Evolutionary conservation across 2,329 filamentous ascomycete species (phyloP).

Genomic region (Hypoxylon sp.): DNA sequence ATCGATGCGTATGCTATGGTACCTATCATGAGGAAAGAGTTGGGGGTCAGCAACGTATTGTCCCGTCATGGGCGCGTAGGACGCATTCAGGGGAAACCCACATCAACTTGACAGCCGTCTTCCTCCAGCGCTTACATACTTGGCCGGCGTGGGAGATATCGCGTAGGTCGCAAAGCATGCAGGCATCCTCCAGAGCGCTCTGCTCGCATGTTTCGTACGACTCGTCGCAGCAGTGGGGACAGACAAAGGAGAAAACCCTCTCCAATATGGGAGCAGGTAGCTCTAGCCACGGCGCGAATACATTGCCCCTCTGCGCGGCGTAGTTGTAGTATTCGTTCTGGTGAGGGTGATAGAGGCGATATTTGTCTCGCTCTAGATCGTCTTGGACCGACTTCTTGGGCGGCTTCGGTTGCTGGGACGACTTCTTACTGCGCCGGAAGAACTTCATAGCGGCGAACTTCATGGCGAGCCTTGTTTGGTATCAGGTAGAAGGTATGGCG

Average conservation of each 20-base stretch:
- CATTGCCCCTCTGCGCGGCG: constrained; percentile 43
- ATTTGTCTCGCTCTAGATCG: constrained; percentile 51
- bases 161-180: constrained; percentile 93
- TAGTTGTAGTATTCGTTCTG: constrained; percentile 46
- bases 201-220: constrained; percentile 87
- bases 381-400: constrained; percentile 46
- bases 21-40: constrained; percentile 66
- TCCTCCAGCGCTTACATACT: constrained; percentile 81
- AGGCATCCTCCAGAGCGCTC: constrained; percentile 82
- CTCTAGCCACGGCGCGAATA: constrained; percentile 55
- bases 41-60: constrained; percentile 16
- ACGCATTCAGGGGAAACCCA: constrained; percentile 61
- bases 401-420: constrained; percentile 43
- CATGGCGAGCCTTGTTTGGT: constrained; percentile 42
- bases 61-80: neutral
- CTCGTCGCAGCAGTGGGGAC: constrained; percentile 84
- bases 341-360: constrained; percentile 50
- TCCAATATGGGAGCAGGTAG: constrained; percentile 80
- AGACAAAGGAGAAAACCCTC: constrained; percentile 85
- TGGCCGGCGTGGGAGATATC: constrained; percentile 85
- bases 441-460: constrained; percentile 53
- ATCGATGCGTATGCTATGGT: constrained; percentile 92
- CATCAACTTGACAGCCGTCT: constrained; percentile 68
- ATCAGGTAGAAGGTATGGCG: neutral
- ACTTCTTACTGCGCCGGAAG: constrained; percentile 55